Conservation (phyloP, 2,329 filamentous ascomycete species). For the Botrytis tulipae region DNA sequence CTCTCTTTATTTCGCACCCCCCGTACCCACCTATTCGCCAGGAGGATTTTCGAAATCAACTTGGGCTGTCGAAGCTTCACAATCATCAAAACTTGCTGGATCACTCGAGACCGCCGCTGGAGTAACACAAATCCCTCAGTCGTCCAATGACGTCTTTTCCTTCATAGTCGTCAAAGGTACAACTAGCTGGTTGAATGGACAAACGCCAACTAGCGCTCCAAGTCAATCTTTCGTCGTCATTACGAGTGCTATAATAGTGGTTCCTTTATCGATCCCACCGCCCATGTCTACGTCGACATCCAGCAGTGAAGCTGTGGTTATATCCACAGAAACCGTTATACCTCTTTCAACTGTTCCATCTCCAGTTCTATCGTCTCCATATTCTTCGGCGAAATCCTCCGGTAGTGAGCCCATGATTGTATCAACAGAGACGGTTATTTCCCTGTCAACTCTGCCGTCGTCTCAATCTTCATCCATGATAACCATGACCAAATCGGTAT, state of each 20-base stretch:
- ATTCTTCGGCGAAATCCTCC: not conserved
- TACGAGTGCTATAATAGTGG: conserved; percentile 30
- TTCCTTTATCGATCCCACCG: conserved; percentile 22
- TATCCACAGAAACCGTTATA: conserved; percentile 26
- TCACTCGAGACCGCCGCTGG: not conserved
- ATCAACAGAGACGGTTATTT: conserved; percentile 28
- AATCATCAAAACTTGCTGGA: not conserved
- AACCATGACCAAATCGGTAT: not conserved
- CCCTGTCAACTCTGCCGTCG: conserved; percentile 11
- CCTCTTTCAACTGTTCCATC: conserved; percentile 19
- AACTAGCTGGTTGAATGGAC: conserved; percentile 32
- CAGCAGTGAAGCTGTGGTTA: not conserved
- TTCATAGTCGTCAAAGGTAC: conserved; percentile 28
- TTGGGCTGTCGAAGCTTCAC: not conserved
- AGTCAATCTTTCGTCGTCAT: conserved; percentile 25
- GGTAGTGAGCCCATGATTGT: not conserved
- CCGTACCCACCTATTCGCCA: not conserved
- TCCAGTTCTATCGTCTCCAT: not conserved
- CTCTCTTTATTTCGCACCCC: not conserved
- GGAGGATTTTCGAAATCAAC: not conserved
- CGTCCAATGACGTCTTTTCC: not conserved
- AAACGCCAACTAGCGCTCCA: conserved; percentile 24
- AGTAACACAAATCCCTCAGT: not conserved
- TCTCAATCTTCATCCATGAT: not conserved
- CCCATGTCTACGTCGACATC: rapidly evolving